phyloP scores from a whole-genome alignment of 2,329 filamentous ascomycete genomes.

The Fusarium robinianum region DNA sequence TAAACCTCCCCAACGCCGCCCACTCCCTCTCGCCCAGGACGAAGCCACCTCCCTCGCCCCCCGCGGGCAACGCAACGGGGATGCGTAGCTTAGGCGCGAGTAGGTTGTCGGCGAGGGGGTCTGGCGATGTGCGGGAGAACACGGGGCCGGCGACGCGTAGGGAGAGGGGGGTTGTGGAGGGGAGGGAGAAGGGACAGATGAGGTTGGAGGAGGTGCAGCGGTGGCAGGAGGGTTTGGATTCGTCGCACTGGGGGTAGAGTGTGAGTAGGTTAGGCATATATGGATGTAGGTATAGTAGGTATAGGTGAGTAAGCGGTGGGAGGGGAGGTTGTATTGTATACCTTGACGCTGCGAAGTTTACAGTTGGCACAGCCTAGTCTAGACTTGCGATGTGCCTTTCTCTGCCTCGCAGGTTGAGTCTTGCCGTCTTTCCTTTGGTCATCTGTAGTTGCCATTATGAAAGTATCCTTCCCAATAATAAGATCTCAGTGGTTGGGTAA shows the following conservation, averaged over 20 bases:
- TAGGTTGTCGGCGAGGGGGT: conserved; percentile 4
- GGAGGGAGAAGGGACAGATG: conserved; percentile 51
- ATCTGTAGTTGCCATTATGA: conserved; percentile 18
- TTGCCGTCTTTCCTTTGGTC: background rate
- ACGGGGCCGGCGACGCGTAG: conserved; percentile 18
- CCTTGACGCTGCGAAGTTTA: conserved; percentile 59
- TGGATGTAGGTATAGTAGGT: background rate
- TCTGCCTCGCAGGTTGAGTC: conserved; percentile 29
- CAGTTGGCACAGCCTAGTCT: conserved; percentile 60
- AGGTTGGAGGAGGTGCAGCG: conserved; percentile 54
- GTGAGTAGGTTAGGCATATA: conserved; percentile 13
- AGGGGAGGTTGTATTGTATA: conserved; percentile 28
- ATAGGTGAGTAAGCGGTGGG: background rate
- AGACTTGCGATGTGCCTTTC: conserved; percentile 56
- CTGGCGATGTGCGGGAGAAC: conserved; percentile 11
- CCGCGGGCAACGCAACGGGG: conserved; percentile 33
- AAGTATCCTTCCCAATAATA: too few species aligned
- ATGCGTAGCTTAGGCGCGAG: conserved; percentile 26
- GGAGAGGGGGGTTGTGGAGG: conserved; percentile 24
- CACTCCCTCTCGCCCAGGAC: conserved; percentile 41
- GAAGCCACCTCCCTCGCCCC: conserved; percentile 28
- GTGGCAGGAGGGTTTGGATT: conserved; percentile 52
- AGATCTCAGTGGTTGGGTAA: too few species aligned
- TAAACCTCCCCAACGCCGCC: conserved; percentile 48
- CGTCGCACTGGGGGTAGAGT: conserved; percentile 53